Conservation (phyloP, 1,139 yeast genomes). For the Suhomyces kunorum region DNA sequence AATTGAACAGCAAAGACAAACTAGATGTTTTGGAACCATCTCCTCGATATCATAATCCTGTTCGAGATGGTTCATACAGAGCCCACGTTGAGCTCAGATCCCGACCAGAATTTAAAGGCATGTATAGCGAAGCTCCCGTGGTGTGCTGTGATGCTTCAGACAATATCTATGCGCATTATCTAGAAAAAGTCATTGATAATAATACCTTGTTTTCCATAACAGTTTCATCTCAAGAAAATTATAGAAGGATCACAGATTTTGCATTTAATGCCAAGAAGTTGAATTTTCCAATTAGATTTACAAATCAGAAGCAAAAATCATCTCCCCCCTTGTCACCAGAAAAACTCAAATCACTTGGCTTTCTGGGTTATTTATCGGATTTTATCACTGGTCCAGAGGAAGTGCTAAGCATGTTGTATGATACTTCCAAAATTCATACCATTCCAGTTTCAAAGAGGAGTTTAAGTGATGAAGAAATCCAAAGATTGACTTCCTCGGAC, state of each 20-base stretch:
- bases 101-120: constrained; percentile 33
- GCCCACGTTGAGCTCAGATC: constrained; percentile 36
- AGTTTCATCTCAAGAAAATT: constrained; percentile 43
- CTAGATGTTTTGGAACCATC: constrained; percentile 42
- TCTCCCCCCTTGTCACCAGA: constrained; percentile 23
- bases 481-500: constrained; percentile 36
- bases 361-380: constrained; percentile 79
- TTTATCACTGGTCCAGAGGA: constrained; percentile 70
- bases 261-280: constrained; percentile 24
- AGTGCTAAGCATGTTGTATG: constrained; percentile 76
- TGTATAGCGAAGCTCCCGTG: constrained; percentile 76
- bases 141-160: constrained; percentile 60
- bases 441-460: constrained; percentile 62
- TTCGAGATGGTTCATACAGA: constrained; percentile 32
- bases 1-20: constrained; percentile 53
- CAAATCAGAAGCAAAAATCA: constrained; percentile 15
- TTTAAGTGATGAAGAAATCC: constrained; percentile 42
- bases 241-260: constrained; percentile 39
- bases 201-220: constrained; percentile 55
- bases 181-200: constrained; percentile 60
- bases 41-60: constrained; percentile 27
- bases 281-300: constrained; percentile 42
- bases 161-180: constrained; percentile 49
- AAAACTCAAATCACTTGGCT: constrained; percentile 54
- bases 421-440: constrained; percentile 53